Evolutionary conservation across 805 yeast species (phyloP), one percentile per base, ranked within the genome.

Genomic region (Wickerhamomyces strasburgensis): DNA sequence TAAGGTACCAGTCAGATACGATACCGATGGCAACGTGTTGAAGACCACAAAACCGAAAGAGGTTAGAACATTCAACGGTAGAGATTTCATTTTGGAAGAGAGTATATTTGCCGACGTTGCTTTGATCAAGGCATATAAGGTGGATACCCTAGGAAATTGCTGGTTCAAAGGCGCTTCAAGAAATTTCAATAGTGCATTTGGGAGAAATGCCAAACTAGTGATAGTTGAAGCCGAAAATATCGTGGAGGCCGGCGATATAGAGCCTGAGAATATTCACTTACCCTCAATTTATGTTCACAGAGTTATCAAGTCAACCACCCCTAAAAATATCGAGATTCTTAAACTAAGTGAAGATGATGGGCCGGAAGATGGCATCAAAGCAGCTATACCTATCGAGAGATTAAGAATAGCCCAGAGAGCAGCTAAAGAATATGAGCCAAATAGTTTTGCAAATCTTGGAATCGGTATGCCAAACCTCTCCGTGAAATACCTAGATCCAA

Each of bases 381-480:
- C 34, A 5, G 24, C 27, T 6, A n/a, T n/a, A n/a, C n/a, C n/a
- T n/a, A n/a, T n/a, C n/a, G 48, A 49, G 29, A 57, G 67, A 32
- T 56, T 48, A 19, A 51, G 57, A 35, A 70, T 71, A 39, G 68
- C 67, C 19, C 54, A 53, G 35, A 59, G 76, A 21, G 73, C 72
- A 2, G 66, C 75, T 2, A 52, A 62, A 48, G 77, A 71, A 51
- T 69, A 71, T 46, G 46, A 49, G 21, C 60, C 64, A 42, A 73
- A 73, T 10, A 48, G 57, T 39, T 64, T 60, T 33, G 73, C 65
- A 37, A 71, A 71, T 43, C 54, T 70, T 30, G 77, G 76, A 13
- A 67, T 70, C 14, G 76, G 76, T n/a, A 58, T 71, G 60, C 76
- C 75, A 6, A 70, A 74, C 2, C 51, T 71, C 37, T 69, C 72